These are phyloP conservation scores for Hypoxylon sp. DNA, from an alignment of 2,329 filamentous ascomycete species.

Conservation along the genomic window DNA sequence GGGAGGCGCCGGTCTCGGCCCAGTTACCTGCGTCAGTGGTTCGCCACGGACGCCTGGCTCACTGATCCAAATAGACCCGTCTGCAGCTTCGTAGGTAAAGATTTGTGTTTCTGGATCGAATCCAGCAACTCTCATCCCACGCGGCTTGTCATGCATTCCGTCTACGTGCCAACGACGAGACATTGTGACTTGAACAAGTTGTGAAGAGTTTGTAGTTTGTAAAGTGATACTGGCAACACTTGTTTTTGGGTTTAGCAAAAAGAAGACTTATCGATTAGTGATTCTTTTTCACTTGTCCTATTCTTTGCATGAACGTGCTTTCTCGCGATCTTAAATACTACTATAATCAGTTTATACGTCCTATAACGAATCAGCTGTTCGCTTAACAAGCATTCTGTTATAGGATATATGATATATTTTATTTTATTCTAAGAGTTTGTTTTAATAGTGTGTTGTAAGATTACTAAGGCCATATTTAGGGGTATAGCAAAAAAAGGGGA, in stretches of 20 bases:
- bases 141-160: background rate
- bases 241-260: background rate
- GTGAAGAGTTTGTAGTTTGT: background rate
- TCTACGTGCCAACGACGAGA: constrained; percentile 3
- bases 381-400: background rate
- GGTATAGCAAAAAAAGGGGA: background rate
- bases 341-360: background rate
- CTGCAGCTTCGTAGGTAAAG: background rate
- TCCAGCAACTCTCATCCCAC: constrained; percentile 5
- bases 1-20: no score
- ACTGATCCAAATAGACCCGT: no score
- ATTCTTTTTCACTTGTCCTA: background rate
- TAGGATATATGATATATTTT: background rate
- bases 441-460: background rate
- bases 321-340: background rate
- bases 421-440: background rate
- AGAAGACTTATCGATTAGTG: background rate
- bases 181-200: constrained; percentile 3
- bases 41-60: no score
- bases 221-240: background rate
- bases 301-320: background rate
- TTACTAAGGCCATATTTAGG: no score
- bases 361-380: background rate
- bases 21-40: no score
- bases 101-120: constrained; percentile 12